phyloP scores from a whole-genome alignment of 2,329 filamentous ascomycete genomes.

The Hypoxylon sp. region DNA sequence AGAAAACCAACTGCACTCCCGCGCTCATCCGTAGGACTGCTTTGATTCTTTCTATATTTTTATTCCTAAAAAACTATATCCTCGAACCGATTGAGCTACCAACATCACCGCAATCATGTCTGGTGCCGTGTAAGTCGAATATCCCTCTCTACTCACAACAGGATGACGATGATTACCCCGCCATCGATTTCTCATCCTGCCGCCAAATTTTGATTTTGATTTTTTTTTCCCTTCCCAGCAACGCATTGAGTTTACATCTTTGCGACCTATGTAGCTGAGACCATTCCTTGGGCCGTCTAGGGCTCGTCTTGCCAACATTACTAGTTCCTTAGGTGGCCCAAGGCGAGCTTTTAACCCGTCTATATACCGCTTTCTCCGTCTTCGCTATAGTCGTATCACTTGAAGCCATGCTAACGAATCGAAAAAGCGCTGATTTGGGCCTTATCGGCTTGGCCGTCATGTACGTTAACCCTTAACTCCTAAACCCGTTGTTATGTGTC shows the following conservation, averaged over 20 bases:
- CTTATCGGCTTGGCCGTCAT: conserved; percentile 94
- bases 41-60: conserved; percentile 31
- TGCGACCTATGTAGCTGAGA: conserved; percentile 46
- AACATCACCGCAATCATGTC: conserved; percentile 61
- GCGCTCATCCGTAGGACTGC: conserved; percentile 26
- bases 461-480: conserved; percentile 56
- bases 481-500: conserved; percentile 6
- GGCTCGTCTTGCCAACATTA: conserved; percentile 78
- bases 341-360: conserved; percentile 52
- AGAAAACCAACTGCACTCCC: conserved; percentile 43
- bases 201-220: conserved; percentile 37
- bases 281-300: conserved; percentile 55
- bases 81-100: conserved; percentile 24
- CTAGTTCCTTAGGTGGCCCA: conserved; percentile 68
- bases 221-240: not conserved
- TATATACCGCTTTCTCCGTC: conserved; percentile 21
- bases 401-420: conserved; percentile 64
- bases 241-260: too few species aligned
- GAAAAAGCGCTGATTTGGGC: conserved; percentile 84
- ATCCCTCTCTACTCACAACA: conserved; percentile 40
- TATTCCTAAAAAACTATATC: conserved; percentile 5
- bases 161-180: conserved; percentile 31
- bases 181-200: conserved; percentile 36
- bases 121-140: conserved; percentile 71
- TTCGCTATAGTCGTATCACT: conserved; percentile 35